Base-by-base conservation (phyloP, 139 green algal genomes). In the Asterochloris erici region DNA sequence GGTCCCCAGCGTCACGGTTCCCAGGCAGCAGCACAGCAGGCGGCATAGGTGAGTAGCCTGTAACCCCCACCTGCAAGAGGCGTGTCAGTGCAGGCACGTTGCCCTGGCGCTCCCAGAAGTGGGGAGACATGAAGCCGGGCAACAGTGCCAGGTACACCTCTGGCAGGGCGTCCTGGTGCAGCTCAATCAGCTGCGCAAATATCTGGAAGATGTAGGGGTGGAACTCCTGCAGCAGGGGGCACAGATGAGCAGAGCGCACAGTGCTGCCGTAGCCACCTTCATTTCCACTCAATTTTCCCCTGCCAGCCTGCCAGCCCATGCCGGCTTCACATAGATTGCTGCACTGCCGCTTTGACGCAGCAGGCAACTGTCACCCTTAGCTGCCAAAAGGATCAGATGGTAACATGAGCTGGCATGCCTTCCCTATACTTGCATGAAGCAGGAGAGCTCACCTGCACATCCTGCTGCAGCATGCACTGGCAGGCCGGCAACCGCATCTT, bases 51-150 rank as follows among this genome's bases (percentile, higher is more conserved):
- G 38, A 38, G 14, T 24, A 11, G n/a, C n/a, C 2, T 4, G 71
- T 28, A 9, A 2, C 23, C 14, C 71, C n/a, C 73, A 94, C 90
- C 87, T 97, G 90, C 79, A 99, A 85, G 74, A 99, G 88, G 9
- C 95, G 90, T 54, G 95, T 93, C 27, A 99, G 90, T 12, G 97
- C 94, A 11, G 97, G 95, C 26, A 99, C 89, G 85, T 99, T 99
- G 73, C 93, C 96, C 0, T 86, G 83, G 0, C 95, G 88, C 90
- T 99, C 96, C 97, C 97, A 99, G 80, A 96, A 91, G 61, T 91
- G 26, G 24, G 95, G 94, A 0, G 87, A 88, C 29, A 99, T 89
- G 79, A 99, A 89, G 23, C 93, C 90, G 23, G 91, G 93, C 80
- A 99, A 95, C 78, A 99, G 88, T 26, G 88, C 79, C 81, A 96